Conservation (phyloP, 2,329 filamentous ascomycete species). For the Alternaria sp. region DNA sequence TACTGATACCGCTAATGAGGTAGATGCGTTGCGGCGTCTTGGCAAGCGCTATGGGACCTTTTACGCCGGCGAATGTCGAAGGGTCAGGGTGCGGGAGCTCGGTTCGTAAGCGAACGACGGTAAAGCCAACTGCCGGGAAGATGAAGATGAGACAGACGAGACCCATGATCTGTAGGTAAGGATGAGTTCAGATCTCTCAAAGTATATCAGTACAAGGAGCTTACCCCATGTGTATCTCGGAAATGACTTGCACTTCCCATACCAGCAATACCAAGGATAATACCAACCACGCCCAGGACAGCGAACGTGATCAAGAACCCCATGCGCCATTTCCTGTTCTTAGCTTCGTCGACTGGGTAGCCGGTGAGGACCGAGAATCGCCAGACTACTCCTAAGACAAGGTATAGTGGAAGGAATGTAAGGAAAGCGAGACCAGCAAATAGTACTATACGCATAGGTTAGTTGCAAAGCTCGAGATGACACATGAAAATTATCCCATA, state of each 20-base stretch:
- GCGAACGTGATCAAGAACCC: constrained; percentile 30
- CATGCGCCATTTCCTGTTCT: constrained; percentile 38
- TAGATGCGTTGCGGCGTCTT: constrained; percentile 37
- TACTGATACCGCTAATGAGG: constrained; percentile 28
- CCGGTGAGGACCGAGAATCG: constrained; percentile 35
- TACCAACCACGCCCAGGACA: constrained; percentile 25
- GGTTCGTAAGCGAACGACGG: constrained; percentile 33
- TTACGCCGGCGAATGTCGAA: constrained; percentile 29
- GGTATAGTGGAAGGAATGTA: constrained; percentile 36
- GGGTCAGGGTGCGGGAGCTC: constrained; percentile 27
- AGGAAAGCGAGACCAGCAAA: constrained; percentile 36
- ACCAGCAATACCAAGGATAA: constrained; percentile 35
- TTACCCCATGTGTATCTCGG: constrained; percentile 33
- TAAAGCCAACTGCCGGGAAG: constrained; percentile 26
- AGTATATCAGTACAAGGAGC: neutral
- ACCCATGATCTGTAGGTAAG: constrained; percentile 31
- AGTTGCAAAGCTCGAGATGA: neutral
- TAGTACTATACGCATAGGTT: constrained; percentile 19
- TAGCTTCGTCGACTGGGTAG: constrained; percentile 32
- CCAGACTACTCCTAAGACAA: constrained; percentile 35
- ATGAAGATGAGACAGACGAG: constrained; percentile 32
- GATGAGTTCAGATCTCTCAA: neutral
- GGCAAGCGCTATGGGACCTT: constrained; percentile 28
- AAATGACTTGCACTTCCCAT: constrained; percentile 39
- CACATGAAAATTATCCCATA: neutral